Evolutionary conservation across 192 early-diverging fungal species (phyloP).

Genomic region (Spizellomyces punctatus): DNA sequence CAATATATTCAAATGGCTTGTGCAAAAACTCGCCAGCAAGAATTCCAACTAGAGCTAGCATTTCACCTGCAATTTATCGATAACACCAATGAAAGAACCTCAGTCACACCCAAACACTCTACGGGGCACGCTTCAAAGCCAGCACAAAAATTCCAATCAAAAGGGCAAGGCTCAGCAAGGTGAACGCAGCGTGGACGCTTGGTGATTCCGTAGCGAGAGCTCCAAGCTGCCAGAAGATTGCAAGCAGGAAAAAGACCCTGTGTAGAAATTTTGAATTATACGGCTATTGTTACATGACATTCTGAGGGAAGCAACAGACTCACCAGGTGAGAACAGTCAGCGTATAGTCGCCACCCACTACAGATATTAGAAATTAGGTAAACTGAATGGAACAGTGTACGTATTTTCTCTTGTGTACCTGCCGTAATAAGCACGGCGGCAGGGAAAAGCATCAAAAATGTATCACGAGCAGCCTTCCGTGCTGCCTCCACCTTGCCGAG

Average conservation of each 20-base stretch:
- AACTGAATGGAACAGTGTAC: neutral
- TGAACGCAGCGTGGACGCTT: slow-evolving; percentile 5
- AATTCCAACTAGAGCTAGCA: no score
- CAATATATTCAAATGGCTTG: no score
- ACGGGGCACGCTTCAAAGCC: neutral
- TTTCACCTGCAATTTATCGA: no score
- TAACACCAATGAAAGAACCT: no score
- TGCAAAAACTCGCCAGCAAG: no score
- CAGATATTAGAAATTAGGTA: neutral
- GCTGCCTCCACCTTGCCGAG: neutral
- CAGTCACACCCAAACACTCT: no score
- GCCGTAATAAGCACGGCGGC: slow-evolving; percentile 9
- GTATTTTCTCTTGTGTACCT: neutral
- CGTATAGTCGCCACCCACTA: no score
- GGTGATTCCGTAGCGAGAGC: neutral
- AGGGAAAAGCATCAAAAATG: slow-evolving; percentile 20
- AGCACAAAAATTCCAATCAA: slow-evolving; percentile 5
- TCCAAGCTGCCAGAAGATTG: slow-evolving; percentile 12
- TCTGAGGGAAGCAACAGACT: no score
- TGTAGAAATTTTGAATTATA: no score
- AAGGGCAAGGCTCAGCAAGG: neutral
- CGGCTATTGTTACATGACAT: no score
- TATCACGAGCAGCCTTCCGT: neutral
- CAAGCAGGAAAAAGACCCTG: slow-evolving; percentile 12
- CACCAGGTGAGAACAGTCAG: no score